Conservation (phyloP, 129 eudicot genomes). For the Flaveria sonorensis region DNA sequence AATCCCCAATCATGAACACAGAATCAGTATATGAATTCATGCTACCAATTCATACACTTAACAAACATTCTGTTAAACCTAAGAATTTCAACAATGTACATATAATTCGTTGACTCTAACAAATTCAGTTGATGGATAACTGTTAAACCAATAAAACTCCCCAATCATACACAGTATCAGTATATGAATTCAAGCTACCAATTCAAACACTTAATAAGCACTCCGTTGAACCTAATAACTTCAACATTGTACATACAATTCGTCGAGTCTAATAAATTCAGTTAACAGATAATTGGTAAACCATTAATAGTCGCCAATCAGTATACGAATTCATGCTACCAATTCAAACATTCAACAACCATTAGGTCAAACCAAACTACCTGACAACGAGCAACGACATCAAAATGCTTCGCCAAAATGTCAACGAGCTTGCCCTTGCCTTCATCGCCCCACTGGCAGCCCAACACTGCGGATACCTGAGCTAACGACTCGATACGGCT, state of each 20-base stretch:
- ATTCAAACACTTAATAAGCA: not conserved
- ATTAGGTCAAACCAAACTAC: conserved; percentile 27
- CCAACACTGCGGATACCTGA: conserved; percentile 89
- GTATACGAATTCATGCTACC: not conserved
- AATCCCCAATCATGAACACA: not conserved
- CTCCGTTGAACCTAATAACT: too few relatives aligned
- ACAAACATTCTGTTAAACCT: not conserved
- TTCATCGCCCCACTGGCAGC: conserved; percentile 99
- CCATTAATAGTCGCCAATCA: not conserved
- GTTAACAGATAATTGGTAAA: not conserved
- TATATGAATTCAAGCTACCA: not conserved
- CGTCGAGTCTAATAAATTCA: not conserved
- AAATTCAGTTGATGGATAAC: not conserved
- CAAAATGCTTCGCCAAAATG: conserved; percentile 82
- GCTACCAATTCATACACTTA: not conserved
- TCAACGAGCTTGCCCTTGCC: conserved; percentile 98
- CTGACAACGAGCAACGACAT: conserved; percentile 97
- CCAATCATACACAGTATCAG: not conserved
- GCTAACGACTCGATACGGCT: conserved; percentile 66
- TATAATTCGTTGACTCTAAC: not conserved
- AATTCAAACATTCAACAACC: not conserved
- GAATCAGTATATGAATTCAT: not conserved
- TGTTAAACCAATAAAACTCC: not conserved
- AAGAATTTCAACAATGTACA: too few relatives aligned
- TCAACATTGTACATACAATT: too few relatives aligned